These are phyloP conservation scores for Knufia fluminis DNA, from an alignment of 2,329 filamentous ascomycete genomes.

Conservation along the genomic window DNA sequence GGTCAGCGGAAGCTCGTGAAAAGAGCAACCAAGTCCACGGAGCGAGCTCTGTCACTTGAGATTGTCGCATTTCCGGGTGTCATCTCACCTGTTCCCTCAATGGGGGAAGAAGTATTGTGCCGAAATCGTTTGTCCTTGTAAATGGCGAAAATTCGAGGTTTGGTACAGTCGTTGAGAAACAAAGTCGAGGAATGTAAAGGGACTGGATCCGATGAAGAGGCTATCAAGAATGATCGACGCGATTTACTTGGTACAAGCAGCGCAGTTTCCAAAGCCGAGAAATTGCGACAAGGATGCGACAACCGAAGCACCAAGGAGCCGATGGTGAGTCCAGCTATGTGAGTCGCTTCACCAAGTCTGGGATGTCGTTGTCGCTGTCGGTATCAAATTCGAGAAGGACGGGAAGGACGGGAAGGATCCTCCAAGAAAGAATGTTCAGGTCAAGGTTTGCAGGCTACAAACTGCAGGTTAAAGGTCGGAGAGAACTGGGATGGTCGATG, in stretches of 20 bases:
- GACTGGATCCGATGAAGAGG: not conserved
- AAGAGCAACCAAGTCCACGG: too few species aligned
- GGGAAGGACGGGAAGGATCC: not conserved
- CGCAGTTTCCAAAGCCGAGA: not conserved
- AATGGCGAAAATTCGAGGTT: not conserved
- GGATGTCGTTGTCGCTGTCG: not conserved
- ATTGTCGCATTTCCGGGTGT: too few species aligned
- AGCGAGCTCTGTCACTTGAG: too few species aligned
- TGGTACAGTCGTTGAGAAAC: not conserved
- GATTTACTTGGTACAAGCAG: not conserved
- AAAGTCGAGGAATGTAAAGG: not conserved
- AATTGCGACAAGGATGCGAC: not conserved
- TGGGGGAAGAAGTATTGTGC: not conserved
- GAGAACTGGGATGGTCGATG: not conserved
- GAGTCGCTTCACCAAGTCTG: not conserved
- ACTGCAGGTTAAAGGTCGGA: not conserved
- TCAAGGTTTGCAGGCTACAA: not conserved
- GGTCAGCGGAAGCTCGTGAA: not conserved
- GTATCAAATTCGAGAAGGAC: not conserved
- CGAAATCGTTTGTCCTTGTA: not conserved
- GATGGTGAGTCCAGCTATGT: not conserved
- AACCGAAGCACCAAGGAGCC: not conserved
- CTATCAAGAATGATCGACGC: not conserved
- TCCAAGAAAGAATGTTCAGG: not conserved
- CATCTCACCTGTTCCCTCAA: not conserved